Evolutionary conservation across 179 eudicot species (phyloP).

Genomic region (Actinidia arguta): DNA sequence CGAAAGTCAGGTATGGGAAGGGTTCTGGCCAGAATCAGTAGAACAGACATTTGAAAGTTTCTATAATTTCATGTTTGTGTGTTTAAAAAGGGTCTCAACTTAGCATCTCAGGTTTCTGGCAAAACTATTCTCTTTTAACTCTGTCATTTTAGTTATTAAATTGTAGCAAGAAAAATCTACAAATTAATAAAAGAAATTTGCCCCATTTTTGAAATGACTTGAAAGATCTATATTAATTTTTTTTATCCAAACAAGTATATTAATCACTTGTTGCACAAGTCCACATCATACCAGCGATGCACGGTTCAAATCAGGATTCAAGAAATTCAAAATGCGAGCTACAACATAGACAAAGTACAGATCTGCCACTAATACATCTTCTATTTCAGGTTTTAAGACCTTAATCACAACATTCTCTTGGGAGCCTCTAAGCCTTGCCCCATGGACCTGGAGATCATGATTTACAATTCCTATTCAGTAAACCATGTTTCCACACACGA

Average conservation of each 20-base stretch:
- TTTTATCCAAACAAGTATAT: not conserved
- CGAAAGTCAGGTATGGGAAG: not conserved
- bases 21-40: not conserved
- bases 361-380: slow-evolving; percentile 93
- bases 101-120: not conserved
- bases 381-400: slow-evolving; percentile 57
- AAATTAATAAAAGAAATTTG: not conserved
- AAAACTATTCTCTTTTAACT: not conserved
- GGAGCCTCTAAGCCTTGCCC: slow-evolving; percentile 86
- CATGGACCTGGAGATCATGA: slow-evolving; percentile 77
- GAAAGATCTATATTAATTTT: not conserved
- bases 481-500: not conserved
- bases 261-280: not conserved
- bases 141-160: slow-evolving; percentile 7
- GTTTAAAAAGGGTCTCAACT: not conserved
- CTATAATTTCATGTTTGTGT: not conserved
- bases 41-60: not conserved
- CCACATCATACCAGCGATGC: slow-evolving; percentile 76
- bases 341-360: slow-evolving; percentile 92
- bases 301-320: slow-evolving; percentile 91
- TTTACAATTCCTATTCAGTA: not conserved
- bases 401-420: slow-evolving; percentile 73
- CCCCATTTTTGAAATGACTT: not conserved
- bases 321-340: slow-evolving; percentile 88
- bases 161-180: not conserved